Conservation (phyloP, 768 basidiomycete genomes). For the Tylopilus sp. region DNA sequence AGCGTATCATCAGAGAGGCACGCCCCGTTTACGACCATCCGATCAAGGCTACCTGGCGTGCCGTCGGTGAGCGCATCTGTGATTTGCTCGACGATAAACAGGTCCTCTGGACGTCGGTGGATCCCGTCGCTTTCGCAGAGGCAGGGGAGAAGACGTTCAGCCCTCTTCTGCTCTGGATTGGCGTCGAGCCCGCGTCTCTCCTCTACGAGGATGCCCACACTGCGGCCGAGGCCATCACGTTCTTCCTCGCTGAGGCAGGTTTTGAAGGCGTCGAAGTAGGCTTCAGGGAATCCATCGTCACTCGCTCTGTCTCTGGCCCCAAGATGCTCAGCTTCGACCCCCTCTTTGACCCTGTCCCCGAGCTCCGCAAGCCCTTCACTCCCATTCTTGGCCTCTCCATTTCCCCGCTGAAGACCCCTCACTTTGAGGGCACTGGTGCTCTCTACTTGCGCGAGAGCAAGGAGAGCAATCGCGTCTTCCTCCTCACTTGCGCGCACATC, state of each 20-base stretch:
- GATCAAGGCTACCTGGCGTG: no score
- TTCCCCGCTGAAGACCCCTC: not conserved
- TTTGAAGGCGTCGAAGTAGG: not conserved
- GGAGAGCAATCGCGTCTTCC: not conserved
- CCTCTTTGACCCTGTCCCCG: not conserved
- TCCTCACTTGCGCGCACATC: not conserved
- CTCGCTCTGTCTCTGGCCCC: not conserved
- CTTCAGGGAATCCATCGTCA: not conserved
- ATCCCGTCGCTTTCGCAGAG: no score
- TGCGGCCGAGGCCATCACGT: not conserved
- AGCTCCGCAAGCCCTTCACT: not conserved
- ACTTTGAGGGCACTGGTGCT: not conserved
- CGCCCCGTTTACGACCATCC: no score
- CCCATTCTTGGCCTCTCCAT: not conserved
- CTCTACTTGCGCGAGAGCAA: not conserved
- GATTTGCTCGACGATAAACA: no score
- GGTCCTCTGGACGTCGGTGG: no score
- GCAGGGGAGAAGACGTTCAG: not conserved
- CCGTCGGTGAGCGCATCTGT: no score
- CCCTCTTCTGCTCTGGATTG: not conserved
- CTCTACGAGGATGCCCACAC: not conserved
- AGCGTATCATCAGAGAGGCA: no score
- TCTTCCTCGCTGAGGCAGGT: not conserved
- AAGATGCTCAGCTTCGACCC: not conserved
- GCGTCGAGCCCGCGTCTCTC: not conserved